phyloP scores from a whole-genome alignment of 208 protist species.

The Trypanosoma avium region DNA sequence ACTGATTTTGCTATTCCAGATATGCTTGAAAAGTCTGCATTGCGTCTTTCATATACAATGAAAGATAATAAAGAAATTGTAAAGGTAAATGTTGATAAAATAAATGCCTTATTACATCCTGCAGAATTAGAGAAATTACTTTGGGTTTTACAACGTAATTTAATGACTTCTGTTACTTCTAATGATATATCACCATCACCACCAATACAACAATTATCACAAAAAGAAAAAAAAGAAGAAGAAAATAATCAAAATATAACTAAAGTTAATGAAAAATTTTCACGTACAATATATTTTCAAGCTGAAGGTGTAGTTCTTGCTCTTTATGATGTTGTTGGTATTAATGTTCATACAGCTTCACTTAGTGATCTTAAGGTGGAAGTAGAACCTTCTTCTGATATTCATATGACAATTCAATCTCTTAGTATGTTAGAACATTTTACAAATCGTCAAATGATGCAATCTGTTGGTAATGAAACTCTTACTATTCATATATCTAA shows the following conservation, averaged over 20 bases:
- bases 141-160: slow-evolving; percentile 57
- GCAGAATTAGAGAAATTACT: slow-evolving; percentile 65
- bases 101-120: slow-evolving; percentile 51
- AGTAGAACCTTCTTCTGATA: slow-evolving; percentile 36
- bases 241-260: not conserved
- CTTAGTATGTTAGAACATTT: slow-evolving; percentile 62
- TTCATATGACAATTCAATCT: slow-evolving; percentile 38
- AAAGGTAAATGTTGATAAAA: slow-evolving; percentile 53
- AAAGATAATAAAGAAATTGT: slow-evolving; percentile 27
- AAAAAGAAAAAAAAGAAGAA: not conserved
- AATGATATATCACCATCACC: not conserved
- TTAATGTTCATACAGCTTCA: slow-evolving; percentile 62
- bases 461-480: slow-evolving; percentile 26
- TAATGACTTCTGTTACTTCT: slow-evolving; percentile 42
- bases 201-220: not conserved
- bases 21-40: slow-evolving; percentile 55
- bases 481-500: slow-evolving; percentile 31
- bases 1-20: slow-evolving; percentile 70
- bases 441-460: slow-evolving; percentile 50
- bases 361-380: slow-evolving; percentile 38
- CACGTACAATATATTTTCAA: slow-evolving; percentile 48
- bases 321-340: slow-evolving; percentile 57
- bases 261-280: not conserved
- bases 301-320: slow-evolving; percentile 49
- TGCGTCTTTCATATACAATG: slow-evolving; percentile 42